These are phyloP conservation scores for Hymenoscyphus fraxineus DNA, from an alignment of 2,329 filamentous ascomycete species.

Conservation along the genomic window DNA sequence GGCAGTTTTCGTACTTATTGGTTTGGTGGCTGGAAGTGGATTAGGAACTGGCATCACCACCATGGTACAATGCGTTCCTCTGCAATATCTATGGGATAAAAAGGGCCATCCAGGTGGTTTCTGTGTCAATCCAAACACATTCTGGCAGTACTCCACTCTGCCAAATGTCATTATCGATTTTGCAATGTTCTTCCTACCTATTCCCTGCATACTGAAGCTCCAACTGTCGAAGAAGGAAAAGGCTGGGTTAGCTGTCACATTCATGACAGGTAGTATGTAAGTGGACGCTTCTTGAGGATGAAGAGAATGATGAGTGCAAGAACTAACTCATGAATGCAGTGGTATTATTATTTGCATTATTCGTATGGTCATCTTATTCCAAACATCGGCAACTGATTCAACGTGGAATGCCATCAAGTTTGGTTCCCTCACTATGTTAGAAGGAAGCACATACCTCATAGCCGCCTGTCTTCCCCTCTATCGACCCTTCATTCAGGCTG, in stretches of 20 bases:
- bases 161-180: slow-evolving; percentile 4
- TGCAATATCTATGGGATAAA: slow-evolving; percentile 6
- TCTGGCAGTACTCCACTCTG: slow-evolving; percentile 2
- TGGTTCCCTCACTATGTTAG: slow-evolving; percentile 5
- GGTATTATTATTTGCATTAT: neutral
- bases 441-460: slow-evolving; percentile 3
- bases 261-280: slow-evolving; percentile 7
- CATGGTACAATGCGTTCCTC: slow-evolving; percentile 2
- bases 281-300: neutral
- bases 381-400: neutral
- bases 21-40: neutral
- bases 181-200: slow-evolving; percentile 1
- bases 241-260: slow-evolving; percentile 1
- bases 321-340: neutral
- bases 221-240: slow-evolving; percentile 3
- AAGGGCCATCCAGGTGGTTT: slow-evolving; percentile 4
- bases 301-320: neutral
- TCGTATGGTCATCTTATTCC: neutral
- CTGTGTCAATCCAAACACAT: slow-evolving; percentile 2
- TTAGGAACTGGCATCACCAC: neutral
- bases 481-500: slow-evolving; percentile 1
- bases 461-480: slow-evolving; percentile 3
- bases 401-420: slow-evolving; percentile 5
- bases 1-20: neutral
- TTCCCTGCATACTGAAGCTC: neutral